Conservation (phyloP, 1,284 basidiomycete species). For the Pascua guehoae region DNA sequence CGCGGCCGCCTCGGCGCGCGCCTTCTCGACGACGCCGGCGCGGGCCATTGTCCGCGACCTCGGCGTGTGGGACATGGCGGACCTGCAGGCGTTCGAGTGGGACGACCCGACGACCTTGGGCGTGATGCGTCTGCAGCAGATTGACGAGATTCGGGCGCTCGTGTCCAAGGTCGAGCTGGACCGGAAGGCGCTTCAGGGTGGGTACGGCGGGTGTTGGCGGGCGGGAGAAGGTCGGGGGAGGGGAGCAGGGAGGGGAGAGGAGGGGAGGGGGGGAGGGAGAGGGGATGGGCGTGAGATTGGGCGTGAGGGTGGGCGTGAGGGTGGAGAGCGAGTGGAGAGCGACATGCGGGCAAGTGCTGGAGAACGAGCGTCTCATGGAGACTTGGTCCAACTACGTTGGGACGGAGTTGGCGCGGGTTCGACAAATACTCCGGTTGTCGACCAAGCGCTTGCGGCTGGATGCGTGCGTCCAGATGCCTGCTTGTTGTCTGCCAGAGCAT, state of each 20-base stretch:
- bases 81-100: conserved; percentile 56
- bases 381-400: too few species aligned
- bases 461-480: too few species aligned
- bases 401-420: too few species aligned
- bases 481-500: too few species aligned
- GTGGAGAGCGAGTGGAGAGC: neutral
- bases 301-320: too few species aligned
- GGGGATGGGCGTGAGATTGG: too few species aligned
- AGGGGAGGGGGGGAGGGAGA: too few species aligned
- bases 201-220: conserved; percentile 37
- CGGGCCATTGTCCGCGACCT: neutral
- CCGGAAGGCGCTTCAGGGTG: conserved; percentile 74
- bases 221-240: neutral
- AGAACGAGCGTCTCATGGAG: neutral
- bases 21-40: neutral
- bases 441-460: too few species aligned
- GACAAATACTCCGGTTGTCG: too few species aligned
- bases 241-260: neutral
- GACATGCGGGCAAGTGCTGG: neutral
- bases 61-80: conserved; percentile 23
- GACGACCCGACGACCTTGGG: conserved; percentile 60
- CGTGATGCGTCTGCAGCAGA: conserved; percentile 64
- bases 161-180: conserved; percentile 78
- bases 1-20: too few species aligned
- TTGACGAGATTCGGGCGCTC: conserved; percentile 67